Percentiles rank a stretch among this genome's conserved stretches.
Conservation (phyloP, 169 alveolate genomes). For the Plasmodium chabaudi region DNA sequence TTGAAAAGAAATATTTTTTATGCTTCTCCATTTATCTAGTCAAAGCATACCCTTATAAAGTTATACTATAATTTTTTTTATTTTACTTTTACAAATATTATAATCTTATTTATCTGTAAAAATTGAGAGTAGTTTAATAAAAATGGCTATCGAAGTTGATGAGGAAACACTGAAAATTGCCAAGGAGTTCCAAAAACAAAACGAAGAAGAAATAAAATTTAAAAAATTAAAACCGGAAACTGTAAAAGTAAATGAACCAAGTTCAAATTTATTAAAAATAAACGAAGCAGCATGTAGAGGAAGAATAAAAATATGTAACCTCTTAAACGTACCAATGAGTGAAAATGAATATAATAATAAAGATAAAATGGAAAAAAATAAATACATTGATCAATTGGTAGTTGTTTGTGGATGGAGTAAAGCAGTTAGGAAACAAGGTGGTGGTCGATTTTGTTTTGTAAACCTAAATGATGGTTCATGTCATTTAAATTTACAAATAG, state of each 20-base stretch:
- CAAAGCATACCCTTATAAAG: no score
- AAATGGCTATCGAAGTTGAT: slow-evolving; percentile 31
- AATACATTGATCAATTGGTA: slow-evolving; percentile 80
- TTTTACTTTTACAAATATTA: no score
- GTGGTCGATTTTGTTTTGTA: slow-evolving; percentile 93
- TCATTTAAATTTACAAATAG: slow-evolving; percentile 92
- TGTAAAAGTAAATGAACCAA: slow-evolving; percentile 22
- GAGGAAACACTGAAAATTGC: slow-evolving; percentile 42
- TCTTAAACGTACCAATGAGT: slow-evolving; percentile 48
- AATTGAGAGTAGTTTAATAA: no score
- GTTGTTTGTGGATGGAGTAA: slow-evolving; percentile 98
- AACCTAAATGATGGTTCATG: slow-evolving; percentile 97
- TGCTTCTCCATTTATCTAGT: no score
- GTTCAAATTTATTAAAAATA: slow-evolving; percentile 14
- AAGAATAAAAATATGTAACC: slow-evolving; percentile 40
- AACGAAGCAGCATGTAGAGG: slow-evolving; percentile 42
- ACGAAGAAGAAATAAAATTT: slow-evolving; percentile 28
- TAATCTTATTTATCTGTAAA: no score
- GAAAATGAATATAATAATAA: slow-evolving; percentile 41
- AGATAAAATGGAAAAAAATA: slow-evolving; percentile 36
- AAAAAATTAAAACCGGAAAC: slow-evolving; percentile 50
- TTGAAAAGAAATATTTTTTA: no score
- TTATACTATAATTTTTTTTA: no score
- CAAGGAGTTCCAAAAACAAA: slow-evolving; percentile 7
- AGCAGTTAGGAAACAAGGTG: slow-evolving; percentile 94